Evolutionary conservation across 257 asterid species (phyloP), one percentile per base, ranked within the genome.

Genomic region (Jacaranda copaia): DNA sequence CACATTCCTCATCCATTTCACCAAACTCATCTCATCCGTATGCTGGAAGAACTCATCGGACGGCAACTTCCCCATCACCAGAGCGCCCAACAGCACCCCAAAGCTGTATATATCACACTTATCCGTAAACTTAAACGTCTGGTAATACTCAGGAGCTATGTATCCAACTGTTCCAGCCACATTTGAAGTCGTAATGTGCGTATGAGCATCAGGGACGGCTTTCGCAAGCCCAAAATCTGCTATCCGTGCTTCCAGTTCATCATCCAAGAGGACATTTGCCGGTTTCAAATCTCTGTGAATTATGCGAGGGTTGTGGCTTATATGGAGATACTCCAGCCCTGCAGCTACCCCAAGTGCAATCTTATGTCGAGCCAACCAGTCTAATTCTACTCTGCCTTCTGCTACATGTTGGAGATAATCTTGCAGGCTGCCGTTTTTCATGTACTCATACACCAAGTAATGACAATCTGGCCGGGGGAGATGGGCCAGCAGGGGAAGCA

Each of bases 201-300:
- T 91, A 71, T 84, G 58, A 0, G 86, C 80, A 5, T 83, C 97
- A 0, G 97, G 98, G 71, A 95, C 80, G 0, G 94, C 90, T 69
- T 91, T 95, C 1, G 98, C 97, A 0, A 91, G 89, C 84, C 99
- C 97, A 38, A 93, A 93, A 59, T 95, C 98, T 0, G 99, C 83
- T 5, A 95, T 91, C 39, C 97, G 75, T 32, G 98, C 97, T 75
- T 91, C 97, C 99, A 95, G 90, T 51, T 93, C 96, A 38, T 93
- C 99, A 60, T 94, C 99, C 43, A 95, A 68, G 1, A 92, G 88
- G 19, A 95, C 81, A 52, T 95, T 95, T 1, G 89, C 98, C 0
- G 99, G 99, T 87, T 95, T 95, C 36, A 95, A 83, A 78, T 95
- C 98, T 3, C 99, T 32, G 68, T 95, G 97, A 61, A 95, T 93